Evolutionary conservation across 2,329 filamentous ascomycete genomes (phyloP), one percentile per base, ranked within the genome.

Genomic region (Aschersonia sp.): DNA sequence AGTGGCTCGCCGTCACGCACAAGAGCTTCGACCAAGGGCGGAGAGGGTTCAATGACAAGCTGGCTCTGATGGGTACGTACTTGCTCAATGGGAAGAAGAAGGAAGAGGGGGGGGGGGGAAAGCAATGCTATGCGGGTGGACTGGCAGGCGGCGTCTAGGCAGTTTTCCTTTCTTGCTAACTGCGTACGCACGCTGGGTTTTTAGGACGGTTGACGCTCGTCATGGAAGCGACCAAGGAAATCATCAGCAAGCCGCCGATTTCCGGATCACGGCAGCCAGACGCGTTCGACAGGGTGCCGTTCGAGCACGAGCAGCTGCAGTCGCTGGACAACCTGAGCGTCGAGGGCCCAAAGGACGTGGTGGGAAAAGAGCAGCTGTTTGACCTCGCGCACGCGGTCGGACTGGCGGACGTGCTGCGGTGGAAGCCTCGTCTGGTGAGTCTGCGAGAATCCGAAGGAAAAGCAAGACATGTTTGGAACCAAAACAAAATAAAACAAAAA

Each of bases 11-110:
- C 32, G 79, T 98, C 48, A 98, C 92, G 54, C 92, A 97, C 66
- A 97, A 97, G 77, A 96, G 88, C 67, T 97, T 95, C 60, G 90
- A 98, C 62, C 88, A 97, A 61, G 92, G 89, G 46, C 75, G 87
- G 59, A 82, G 89, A 71, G 90, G 90, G 1, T 95, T 90, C 69
- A 98, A 98, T 63, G 90, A 96, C 59, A 79, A 87, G 52, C 70
- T 98, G 64, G 86, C 88, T n/a, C 88, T 86, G 60, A 70, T 94
- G 47, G 90, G 87, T 94, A 76, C 44, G 68, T 57, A 5, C 41
- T 3, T 37, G 35, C 8, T 37, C 35, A 5, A 37, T 8, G 8
- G 35, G 35, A 12, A 37, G 35, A 37, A 8, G 35, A 37, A 8
- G 35, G 8, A 22, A 22, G 22, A 39, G 8, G 35, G 8, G 35